phyloP scores from a whole-genome alignment of 352 stramenopile species.

The Nothophytophthora sp. region DNA sequence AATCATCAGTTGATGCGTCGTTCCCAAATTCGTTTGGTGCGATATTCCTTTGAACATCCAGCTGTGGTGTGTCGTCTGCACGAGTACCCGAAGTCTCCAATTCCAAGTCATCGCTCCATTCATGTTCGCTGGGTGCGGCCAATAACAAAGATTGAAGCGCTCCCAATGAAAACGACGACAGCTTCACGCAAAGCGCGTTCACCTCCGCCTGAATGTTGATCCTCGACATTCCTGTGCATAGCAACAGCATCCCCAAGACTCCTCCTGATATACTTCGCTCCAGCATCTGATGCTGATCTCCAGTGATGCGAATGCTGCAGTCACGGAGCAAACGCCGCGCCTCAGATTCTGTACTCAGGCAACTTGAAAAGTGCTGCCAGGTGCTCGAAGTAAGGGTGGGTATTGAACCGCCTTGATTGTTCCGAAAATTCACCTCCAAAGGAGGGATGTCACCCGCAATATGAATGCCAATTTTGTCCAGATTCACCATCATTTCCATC shows the following conservation, averaged over 20 bases:
- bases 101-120: conserved; percentile 1
- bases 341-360: conserved; percentile 42
- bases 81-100: not conserved
- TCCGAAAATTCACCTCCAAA: conserved; percentile 46
- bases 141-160: conserved; percentile 35
- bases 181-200: conserved; percentile 41
- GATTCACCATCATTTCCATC: conserved; percentile 56
- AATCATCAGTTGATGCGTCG: conserved; percentile 44
- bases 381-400: conserved; percentile 45
- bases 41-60: not conserved
- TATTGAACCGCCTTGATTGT: conserved; percentile 29
- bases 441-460: conserved; percentile 40
- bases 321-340: conserved; percentile 54
- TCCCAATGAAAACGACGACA: conserved; percentile 48
- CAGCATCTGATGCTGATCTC: conserved; percentile 41
- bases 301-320: conserved; percentile 53
- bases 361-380: conserved; percentile 49
- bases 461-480: conserved; percentile 60
- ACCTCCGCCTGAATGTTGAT: conserved; percentile 44
- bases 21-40: not conserved
- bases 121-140: not conserved
- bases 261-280: conserved; percentile 18
- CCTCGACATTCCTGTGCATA: conserved; percentile 29
- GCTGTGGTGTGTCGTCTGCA: not conserved
- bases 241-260: conserved; percentile 4